phyloP scores from a whole-genome alignment of 2,329 filamentous ascomycete genomes.

The Mariannaea sp. region DNA sequence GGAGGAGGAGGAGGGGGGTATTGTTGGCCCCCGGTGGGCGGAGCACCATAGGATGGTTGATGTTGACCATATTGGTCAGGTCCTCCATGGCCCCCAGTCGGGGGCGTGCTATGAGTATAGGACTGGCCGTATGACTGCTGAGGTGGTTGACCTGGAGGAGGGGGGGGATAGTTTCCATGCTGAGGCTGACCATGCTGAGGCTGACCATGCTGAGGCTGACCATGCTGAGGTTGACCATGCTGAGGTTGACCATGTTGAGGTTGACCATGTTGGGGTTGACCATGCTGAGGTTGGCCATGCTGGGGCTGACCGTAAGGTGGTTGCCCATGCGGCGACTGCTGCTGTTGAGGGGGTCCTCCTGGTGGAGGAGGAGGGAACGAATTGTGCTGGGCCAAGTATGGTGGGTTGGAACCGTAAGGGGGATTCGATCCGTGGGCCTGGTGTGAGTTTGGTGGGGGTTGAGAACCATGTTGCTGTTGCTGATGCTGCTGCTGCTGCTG shows the following conservation, averaged over 20 bases:
- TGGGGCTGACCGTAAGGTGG: constrained; percentile 19
- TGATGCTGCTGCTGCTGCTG: constrained; percentile 6
- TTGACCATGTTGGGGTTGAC: constrained; percentile 24
- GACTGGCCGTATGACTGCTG: constrained; percentile 30
- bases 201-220: constrained; percentile 22
- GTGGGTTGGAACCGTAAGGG: constrained; percentile 24
- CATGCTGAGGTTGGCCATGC: constrained; percentile 16
- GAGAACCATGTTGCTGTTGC: constrained; percentile 14
- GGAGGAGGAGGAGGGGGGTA: constrained; percentile 35
- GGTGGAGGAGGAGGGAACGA: constrained; percentile 35
- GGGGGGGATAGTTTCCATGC: constrained; percentile 23
- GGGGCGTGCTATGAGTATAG: constrained; percentile 28
- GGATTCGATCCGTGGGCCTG: constrained; percentile 32
- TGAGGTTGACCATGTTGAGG: constrained; percentile 13
- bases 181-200: constrained; percentile 23
- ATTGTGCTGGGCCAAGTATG: constrained; percentile 24
- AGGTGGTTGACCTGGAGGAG: constrained; percentile 29
- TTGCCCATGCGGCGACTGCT: constrained; percentile 18
- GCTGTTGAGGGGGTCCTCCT: constrained; percentile 29
- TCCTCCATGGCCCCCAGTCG: constrained; percentile 28
- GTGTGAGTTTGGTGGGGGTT: constrained; percentile 19
- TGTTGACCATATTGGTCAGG: constrained; percentile 35
- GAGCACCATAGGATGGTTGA: constrained; percentile 29
- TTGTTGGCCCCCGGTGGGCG: constrained; percentile 29
- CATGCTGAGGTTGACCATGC: constrained; percentile 17